Base-by-base conservation (phyloP, 2,329 filamentous ascomycete genomes). In the Diaporthe aspalathi region DNA sequence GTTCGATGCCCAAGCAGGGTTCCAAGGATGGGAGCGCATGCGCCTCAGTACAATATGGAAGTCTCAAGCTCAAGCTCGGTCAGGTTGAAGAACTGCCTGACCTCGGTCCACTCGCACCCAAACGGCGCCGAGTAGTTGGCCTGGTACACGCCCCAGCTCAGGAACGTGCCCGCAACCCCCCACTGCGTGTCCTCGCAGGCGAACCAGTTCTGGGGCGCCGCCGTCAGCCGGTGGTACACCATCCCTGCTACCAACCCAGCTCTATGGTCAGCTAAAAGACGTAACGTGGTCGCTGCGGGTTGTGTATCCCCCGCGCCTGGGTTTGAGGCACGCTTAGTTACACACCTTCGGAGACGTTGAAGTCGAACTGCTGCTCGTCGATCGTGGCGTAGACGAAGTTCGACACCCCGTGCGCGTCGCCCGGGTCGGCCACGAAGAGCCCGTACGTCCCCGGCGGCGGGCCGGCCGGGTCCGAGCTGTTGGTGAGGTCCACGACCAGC, bases 201-300 rank as follows among this genome's bases (percentile, higher is more conserved):
- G 40, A 71, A 71, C 71, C 68, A 73, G 29, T 35, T 29, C 32
- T 73, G 68, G 9, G 56, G 35, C 9, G 40, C 68, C 14, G 68
- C 24, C 12, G 71, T 73, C 17, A 71, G 11, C 22, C n/a, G 11
- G 24, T 73, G 68, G 40, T 40, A 47, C 7, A 70, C 50, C 9
- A 16, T 17, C 2, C 63, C 68, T 72, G 22, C 24, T 11, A 7
- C 35, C 35, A 7, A 7, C 5, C 9, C 35, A 7, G 9, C 12
- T 16, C 2, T 3, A 22, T 20, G 9, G 40, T 47, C 14, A 63
- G 65, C 43, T 5, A 3, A 40, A 17, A 38, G 8, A 5, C 32
- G 32, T 11, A n/a, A 38, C 35, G 12, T 12, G 35, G 35, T 38
- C 12, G 35, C 35, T 38, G 7, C 35, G 5, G 2, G 32, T 32